phyloP scores from a whole-genome alignment of 2,329 filamentous ascomycete genomes.

The Reticulascus tulasneorum region DNA sequence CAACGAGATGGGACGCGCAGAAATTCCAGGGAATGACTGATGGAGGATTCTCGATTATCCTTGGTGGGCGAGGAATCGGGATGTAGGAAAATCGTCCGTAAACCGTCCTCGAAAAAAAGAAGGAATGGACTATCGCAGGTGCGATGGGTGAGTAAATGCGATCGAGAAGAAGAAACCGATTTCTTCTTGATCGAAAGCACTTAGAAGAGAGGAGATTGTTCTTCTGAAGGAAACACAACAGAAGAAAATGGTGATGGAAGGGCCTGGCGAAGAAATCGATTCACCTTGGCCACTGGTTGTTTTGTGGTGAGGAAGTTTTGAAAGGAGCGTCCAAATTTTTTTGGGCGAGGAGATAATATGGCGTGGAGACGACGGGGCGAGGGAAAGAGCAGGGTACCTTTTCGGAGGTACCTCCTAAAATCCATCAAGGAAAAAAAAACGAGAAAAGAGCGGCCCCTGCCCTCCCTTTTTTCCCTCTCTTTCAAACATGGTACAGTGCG shows the following conservation, averaged over 20 bases:
- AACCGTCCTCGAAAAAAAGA: too few species aligned
- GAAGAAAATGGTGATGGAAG: slow-evolving; percentile 17
- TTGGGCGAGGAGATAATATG: slow-evolving; percentile 16
- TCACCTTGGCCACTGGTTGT: slow-evolving; percentile 15
- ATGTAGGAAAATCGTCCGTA: slow-evolving; percentile 5
- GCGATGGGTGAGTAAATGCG: slow-evolving; percentile 11
- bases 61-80: slow-evolving; percentile 2
- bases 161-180: slow-evolving; percentile 10
- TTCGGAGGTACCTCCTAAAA: too few species aligned
- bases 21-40: slow-evolving; percentile 15
- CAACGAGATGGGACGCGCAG: slow-evolving; percentile 14
- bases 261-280: slow-evolving; percentile 14
- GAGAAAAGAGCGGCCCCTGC: too few species aligned
- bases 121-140: slow-evolving; percentile 16
- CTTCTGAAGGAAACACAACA: slow-evolving; percentile 17
- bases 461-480: too few species aligned
- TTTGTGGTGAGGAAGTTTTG: slow-evolving; percentile 16
- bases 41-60: slow-evolving; percentile 1
- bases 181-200: slow-evolving; percentile 5
- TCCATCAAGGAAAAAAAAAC: too few species aligned
- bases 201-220: slow-evolving; percentile 16
- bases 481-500: too few species aligned
- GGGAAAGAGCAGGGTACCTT: too few species aligned
- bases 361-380: slow-evolving; percentile 9
- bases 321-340: slow-evolving; percentile 10